These are phyloP conservation scores for Myrmaecium sp. DNA, from an alignment of 2,329 filamentous ascomycete species.

Conservation along the genomic window DNA sequence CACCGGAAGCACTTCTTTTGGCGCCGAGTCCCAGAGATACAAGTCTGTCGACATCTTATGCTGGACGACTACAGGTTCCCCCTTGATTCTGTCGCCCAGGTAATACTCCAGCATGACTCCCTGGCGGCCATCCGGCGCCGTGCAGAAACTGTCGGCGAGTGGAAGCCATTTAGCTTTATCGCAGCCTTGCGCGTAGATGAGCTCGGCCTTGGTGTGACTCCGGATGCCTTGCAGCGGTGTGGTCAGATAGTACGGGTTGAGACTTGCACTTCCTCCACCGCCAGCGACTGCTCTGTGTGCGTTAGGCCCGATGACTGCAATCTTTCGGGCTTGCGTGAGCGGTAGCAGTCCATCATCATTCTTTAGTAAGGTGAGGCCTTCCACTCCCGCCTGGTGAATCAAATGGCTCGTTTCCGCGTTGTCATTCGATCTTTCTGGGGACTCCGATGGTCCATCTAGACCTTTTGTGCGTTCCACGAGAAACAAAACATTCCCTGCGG, in stretches of 20 bases:
- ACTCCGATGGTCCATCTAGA: conserved; percentile 38
- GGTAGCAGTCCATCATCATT: conserved; percentile 44
- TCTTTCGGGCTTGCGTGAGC: conserved; percentile 37
- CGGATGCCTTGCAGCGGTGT: conserved; percentile 47
- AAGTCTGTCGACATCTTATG: conserved; percentile 47
- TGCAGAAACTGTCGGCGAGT: conserved; percentile 43
- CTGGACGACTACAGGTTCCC: conserved; percentile 39
- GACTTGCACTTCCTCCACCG: conserved; percentile 49
- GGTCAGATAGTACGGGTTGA: conserved; percentile 53
- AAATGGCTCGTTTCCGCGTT: conserved; percentile 38
- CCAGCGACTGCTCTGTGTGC: conserved; percentile 50
- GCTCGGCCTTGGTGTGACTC: conserved; percentile 34
- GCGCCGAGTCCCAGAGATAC: conserved; percentile 55
- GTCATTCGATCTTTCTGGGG: conserved; percentile 37
- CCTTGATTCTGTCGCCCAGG: conserved; percentile 44
- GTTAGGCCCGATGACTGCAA: conserved; percentile 52
- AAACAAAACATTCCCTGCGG: conserved; percentile 42
- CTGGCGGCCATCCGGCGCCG: conserved; percentile 36
- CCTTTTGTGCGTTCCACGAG: conserved; percentile 44
- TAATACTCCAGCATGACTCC: conserved; percentile 51
- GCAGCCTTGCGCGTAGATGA: conserved; percentile 44
- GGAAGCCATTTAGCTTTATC: conserved; percentile 51
- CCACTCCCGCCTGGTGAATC: conserved; percentile 43
- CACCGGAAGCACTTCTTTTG: conserved; percentile 41
- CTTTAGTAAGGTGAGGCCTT: conserved; percentile 48